These are phyloP conservation scores for Gynostemma pentaphyllum DNA, from an alignment of 306 rosid genomes.

Conservation along the genomic window DNA sequence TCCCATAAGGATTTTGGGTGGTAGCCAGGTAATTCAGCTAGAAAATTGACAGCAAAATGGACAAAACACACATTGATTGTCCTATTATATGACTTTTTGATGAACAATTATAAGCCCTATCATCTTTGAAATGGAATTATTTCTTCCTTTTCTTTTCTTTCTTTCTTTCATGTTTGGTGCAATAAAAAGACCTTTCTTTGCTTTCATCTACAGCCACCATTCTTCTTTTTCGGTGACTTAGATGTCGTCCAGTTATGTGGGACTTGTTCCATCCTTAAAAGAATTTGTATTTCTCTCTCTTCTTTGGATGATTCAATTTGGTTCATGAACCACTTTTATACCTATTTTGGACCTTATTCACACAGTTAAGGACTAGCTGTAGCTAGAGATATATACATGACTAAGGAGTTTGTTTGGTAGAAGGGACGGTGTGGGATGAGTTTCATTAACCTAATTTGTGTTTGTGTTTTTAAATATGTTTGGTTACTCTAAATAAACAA, in stretches of 20 bases:
- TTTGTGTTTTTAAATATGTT: too few relatives aligned
- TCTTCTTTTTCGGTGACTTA: not conserved
- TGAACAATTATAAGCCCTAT: not conserved
- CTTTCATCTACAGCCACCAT: slow-evolving; percentile 6
- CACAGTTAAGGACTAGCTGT: too few relatives aligned
- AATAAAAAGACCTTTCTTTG: slow-evolving; percentile 1
- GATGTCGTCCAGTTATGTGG: not conserved
- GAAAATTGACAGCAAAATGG: slow-evolving; percentile 1
- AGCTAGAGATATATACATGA: too few relatives aligned
- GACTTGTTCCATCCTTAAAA: too few relatives aligned
- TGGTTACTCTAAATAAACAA: too few relatives aligned
- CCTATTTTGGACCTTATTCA: not conserved
- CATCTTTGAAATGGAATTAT: not conserved
- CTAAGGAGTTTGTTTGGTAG: too few relatives aligned
- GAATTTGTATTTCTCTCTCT: too few relatives aligned
- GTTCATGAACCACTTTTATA: not conserved
- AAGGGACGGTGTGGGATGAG: too few relatives aligned
- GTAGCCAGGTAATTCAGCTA: not conserved
- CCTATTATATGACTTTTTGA: not conserved
- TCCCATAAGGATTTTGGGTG: slow-evolving; percentile 1
- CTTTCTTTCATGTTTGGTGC: slow-evolving; percentile 4
- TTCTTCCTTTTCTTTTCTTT: not conserved
- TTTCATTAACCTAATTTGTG: too few relatives aligned
- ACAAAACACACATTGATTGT: not conserved
- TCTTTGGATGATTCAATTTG: not conserved